Evolutionary conservation across 257 asterid genomes (phyloP).

Genomic region (Scutellaria baicalensis): DNA sequence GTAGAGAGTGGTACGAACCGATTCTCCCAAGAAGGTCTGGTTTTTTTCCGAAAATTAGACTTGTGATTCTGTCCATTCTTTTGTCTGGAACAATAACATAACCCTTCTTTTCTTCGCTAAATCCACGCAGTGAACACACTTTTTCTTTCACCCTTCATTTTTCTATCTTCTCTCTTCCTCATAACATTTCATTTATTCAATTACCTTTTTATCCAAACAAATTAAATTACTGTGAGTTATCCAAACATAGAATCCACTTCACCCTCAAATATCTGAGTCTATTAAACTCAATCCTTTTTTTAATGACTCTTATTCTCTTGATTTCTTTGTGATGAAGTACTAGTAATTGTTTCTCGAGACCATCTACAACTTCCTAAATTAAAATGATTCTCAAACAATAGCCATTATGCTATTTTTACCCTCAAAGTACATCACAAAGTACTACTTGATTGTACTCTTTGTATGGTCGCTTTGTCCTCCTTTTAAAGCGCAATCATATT

Average conservation of each 20-base stretch:
- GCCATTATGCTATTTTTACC: too few species aligned
- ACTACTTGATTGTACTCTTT: not conserved
- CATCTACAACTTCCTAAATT: not conserved
- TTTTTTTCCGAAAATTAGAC: constrained; percentile 22
- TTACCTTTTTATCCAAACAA: not conserved
- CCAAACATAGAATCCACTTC: not conserved
- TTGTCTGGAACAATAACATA: constrained; percentile 12
- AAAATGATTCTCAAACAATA: not conserved
- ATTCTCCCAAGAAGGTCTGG: constrained; percentile 16
- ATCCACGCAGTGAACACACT: not conserved
- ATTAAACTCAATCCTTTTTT: not conserved
- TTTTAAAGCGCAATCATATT: not conserved
- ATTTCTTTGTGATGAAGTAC: not conserved
- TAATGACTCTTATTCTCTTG: not conserved
- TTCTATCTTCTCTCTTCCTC: not conserved
- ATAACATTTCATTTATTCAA: too few species aligned
- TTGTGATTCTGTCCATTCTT: constrained; percentile 19
- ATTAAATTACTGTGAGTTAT: not conserved
- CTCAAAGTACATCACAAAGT: too few species aligned
- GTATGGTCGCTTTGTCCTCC: not conserved
- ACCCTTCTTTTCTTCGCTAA: not conserved
- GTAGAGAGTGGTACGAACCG: constrained; percentile 22
- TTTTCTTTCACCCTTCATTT: constrained; percentile 19
- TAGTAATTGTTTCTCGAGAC: too few species aligned
- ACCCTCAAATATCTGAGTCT: not conserved